Evolutionary conservation across 2,329 filamentous ascomycete genomes (phyloP).

Genomic region (Alternaria sp.): DNA sequence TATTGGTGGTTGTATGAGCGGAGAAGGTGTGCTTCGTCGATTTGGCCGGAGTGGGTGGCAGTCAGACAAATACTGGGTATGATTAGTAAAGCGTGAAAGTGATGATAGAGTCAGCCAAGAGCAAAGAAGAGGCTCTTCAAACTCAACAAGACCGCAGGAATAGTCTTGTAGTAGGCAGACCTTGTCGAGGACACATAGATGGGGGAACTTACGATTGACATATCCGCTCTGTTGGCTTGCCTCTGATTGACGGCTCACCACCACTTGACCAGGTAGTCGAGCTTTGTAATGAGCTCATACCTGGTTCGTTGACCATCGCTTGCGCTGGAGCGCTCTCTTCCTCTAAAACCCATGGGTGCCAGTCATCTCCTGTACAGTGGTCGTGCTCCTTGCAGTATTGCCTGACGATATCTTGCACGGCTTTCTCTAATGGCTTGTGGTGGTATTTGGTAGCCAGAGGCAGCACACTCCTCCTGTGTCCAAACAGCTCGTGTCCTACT

Average conservation of each 20-base stretch:
- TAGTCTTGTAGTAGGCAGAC: neutral
- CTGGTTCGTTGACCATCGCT: neutral
- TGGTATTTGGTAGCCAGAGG: constrained; percentile 61
- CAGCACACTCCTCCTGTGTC: constrained; percentile 54
- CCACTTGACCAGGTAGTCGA: constrained; percentile 33
- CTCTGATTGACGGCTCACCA: constrained; percentile 9
- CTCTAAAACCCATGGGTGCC: constrained; percentile 53
- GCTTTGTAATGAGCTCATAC: constrained; percentile 20
- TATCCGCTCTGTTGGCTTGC: constrained; percentile 42
- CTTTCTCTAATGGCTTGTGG: constrained; percentile 59
- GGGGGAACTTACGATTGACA: constrained; percentile 48
- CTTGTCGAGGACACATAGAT: neutral
- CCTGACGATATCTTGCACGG: constrained; percentile 57
- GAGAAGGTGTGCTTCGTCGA: constrained; percentile 59
- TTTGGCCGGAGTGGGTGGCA: constrained; percentile 58
- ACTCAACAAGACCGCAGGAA: neutral
- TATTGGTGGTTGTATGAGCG: constrained; percentile 60
- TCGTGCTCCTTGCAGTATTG: constrained; percentile 56
- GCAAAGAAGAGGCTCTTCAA: too few relatives aligned
- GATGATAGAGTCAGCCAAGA: neutral
- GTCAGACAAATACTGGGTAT: constrained; percentile 55
- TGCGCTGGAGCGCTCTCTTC: constrained; percentile 5
- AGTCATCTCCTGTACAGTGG: constrained; percentile 55
- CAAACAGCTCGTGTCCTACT: constrained; percentile 60
- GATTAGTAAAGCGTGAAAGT: constrained; percentile 6